Evolutionary conservation across 2,329 filamentous ascomycete species (phyloP), one percentile per base, ranked within the genome.

Genomic region (Fusarium piperis): DNA sequence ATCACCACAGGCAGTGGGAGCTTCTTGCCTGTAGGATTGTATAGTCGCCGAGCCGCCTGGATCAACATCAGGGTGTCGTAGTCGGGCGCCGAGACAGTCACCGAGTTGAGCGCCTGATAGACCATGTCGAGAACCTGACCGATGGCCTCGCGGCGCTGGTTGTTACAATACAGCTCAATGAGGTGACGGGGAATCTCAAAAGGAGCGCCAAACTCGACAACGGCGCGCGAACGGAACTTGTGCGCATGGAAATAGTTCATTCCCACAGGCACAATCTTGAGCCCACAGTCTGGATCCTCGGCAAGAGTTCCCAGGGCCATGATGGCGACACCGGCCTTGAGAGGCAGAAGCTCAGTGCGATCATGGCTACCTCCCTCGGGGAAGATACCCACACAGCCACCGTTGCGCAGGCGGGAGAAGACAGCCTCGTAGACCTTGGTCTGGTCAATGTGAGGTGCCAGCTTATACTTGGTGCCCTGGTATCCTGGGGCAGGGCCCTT

Each of bases 241-340:
- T 99, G 95, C 0, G 95, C 93, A 82, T 98, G 95, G 83, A 99
- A 99, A 83, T 99, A 99, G 82, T 99, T 99, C 95, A 99, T 98
- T 76, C 95, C 95, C 58, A 96, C 95, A 4, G 96, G 96, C 26
- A 99, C 94, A 76, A 99, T 98, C 82, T 95, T 97, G 68, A 99
- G 85, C 32, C 93, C 94, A 78, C 94, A 97, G 71, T 95, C 88
- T 3, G 95, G 95, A 68, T 95, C 90, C 63, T 94, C 91, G 6
- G 93, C 94, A 58, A 98, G 86, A 1, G 96, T 92, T 39, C 95
- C 95, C 36, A 99, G 88, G 13, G 95, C 96, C 95, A 99, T 99
- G 78, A 99, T 96, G 65, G 96, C 96, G 67, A 99, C 94, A 80
- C 95, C 95, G 76, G 96, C 95, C 87, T 98, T 98, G 70, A 98